Conservation (phyloP, 2,329 filamentous ascomycete genomes). For the Penicillium sp. region DNA sequence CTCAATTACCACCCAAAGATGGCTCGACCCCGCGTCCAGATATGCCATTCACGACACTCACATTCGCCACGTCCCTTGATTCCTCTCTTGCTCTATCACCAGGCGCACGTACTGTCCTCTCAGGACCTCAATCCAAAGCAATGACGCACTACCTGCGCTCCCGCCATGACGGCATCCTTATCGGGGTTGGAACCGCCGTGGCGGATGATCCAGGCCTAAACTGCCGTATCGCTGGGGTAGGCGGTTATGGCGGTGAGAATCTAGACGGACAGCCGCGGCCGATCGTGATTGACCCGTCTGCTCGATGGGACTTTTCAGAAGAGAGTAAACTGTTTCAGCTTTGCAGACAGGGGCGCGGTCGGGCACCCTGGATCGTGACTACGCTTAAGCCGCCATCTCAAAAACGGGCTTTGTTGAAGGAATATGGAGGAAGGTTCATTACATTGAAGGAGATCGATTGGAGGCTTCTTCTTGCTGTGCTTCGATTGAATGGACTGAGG, state of each 20-base stretch:
- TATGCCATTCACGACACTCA: constrained; percentile 63
- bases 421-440: constrained; percentile 31
- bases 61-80: constrained; percentile 84
- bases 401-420: constrained; percentile 22
- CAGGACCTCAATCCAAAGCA: constrained; percentile 74
- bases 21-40: constrained; percentile 17
- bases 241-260: constrained; percentile 48
- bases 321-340: constrained; percentile 61
- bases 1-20: constrained; percentile 41
- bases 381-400: constrained; percentile 12
- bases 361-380: constrained; percentile 65
- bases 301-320: constrained; percentile 60
- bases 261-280: constrained; percentile 64
- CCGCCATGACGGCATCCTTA: constrained; percentile 74
- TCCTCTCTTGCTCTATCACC: constrained; percentile 67
- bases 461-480: constrained; percentile 53
- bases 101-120: constrained; percentile 70
- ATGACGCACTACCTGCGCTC: constrained; percentile 94
- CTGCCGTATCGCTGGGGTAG: constrained; percentile 63
- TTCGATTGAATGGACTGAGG: constrained; percentile 54
- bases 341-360: constrained; percentile 57
- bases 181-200: constrained; percentile 77
- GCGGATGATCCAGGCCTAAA: constrained; percentile 84
- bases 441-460: constrained; percentile 47
- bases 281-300: constrained; percentile 69